Evolutionary conservation across 257 asterid genomes (phyloP).

Genomic region (Verbascum thapsus): DNA sequence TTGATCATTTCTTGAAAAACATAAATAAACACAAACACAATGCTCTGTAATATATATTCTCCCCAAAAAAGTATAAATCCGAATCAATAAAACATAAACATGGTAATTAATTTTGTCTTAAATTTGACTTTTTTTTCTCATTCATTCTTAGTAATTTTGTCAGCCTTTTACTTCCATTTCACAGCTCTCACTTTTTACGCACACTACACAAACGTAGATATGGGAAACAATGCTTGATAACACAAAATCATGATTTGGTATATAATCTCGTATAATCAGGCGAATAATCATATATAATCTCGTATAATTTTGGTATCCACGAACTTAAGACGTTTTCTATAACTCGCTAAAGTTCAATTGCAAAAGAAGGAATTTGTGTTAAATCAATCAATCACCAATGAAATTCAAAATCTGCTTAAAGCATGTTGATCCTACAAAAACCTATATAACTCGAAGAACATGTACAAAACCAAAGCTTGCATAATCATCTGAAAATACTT

Average conservation of each 20-base stretch:
- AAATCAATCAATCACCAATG: conserved; percentile 32
- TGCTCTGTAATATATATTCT: no score
- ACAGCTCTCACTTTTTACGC: conserved; percentile 33
- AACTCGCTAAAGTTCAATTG: conserved; percentile 13
- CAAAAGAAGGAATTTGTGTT: conserved; percentile 4
- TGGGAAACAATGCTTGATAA: conserved; percentile 13
- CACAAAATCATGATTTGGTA: conserved; percentile 7
- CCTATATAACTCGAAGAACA: conserved; percentile 54
- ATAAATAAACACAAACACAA: no score
- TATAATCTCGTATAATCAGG: no score
- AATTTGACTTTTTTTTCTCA: conserved; percentile 31
- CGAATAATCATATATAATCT: no score
- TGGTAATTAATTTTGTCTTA: no score
- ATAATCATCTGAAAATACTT: neutral
- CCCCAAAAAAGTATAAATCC: no score
- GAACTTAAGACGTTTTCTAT: neutral
- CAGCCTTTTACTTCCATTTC: conserved; percentile 51
- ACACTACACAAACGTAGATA: conserved; percentile 9
- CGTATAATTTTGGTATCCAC: no score
- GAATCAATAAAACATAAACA: no score
- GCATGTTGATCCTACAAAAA: conserved; percentile 35
- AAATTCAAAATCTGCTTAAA: conserved; percentile 22
- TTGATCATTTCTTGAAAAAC: no score
- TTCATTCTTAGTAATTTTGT: conserved; percentile 17
- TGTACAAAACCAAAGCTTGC: conserved; percentile 25